Conservation (phyloP, 2,329 filamentous ascomycete species). For the Macrophomina phaseolina region DNA sequence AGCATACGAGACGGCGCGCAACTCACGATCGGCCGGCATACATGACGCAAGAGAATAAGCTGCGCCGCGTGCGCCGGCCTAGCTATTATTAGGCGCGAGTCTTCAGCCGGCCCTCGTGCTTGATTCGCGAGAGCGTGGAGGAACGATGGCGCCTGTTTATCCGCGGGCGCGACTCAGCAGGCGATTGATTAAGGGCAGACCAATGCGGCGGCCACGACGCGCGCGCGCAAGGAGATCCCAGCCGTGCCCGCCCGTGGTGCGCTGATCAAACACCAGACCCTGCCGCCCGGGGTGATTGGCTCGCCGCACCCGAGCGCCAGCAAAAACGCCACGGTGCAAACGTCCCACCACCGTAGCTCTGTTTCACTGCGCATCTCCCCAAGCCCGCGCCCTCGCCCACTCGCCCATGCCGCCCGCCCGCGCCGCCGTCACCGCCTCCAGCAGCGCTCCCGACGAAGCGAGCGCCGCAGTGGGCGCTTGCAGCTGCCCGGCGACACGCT, state of each 20-base stretch:
- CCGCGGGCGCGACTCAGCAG: slow-evolving; percentile 15
- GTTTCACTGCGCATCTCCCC: slow-evolving; percentile 10
- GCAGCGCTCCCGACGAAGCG: slow-evolving; percentile 1
- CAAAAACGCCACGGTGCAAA: slow-evolving; percentile 15
- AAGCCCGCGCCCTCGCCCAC: neutral
- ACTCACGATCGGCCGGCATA: neutral
- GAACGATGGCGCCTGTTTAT: slow-evolving; percentile 4
- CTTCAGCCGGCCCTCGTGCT: slow-evolving; percentile 11
- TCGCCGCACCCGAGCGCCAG: slow-evolving; percentile 13
- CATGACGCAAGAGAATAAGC: slow-evolving; percentile 15
- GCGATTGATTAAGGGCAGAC: slow-evolving; percentile 9
- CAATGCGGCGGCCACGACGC: neutral
- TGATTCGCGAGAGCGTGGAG: slow-evolving; percentile 2
- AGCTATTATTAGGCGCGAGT: slow-evolving; percentile 17
- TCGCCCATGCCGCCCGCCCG: neutral
- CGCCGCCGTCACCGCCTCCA: slow-evolving; percentile 9
- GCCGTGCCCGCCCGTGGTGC: slow-evolving; percentile 1
- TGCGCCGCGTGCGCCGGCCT: neutral
- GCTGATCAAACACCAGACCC: slow-evolving; percentile 16
- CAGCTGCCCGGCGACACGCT: neutral
- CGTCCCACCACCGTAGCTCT: slow-evolving; percentile 9
- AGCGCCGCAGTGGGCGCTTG: slow-evolving; percentile 12
- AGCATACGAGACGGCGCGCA: neutral
- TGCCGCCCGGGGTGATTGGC: neutral
- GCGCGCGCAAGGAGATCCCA: slow-evolving; percentile 21